Conservation (phyloP, 805 yeast genomes). For the Ogataea haglerorum region DNA sequence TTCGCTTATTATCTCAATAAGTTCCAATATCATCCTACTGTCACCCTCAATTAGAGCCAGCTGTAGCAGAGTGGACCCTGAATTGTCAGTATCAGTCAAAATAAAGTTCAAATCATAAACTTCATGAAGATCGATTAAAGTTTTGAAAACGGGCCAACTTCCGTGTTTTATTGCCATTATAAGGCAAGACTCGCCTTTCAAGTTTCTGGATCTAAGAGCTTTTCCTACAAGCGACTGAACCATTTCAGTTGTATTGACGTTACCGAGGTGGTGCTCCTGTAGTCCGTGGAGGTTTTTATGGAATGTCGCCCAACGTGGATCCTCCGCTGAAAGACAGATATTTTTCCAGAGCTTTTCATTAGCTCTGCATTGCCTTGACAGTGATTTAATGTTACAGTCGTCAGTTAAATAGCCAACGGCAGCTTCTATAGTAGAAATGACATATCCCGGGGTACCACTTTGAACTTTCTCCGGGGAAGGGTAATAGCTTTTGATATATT, state of each 20-base stretch:
- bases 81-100: slow-evolving; percentile 54
- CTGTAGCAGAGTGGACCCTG: slow-evolving; percentile 55
- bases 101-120: slow-evolving; percentile 66
- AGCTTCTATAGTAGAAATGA: slow-evolving; percentile 80
- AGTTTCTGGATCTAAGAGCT: slow-evolving; percentile 38
- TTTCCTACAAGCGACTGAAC: no score
- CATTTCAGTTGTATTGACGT: no score
- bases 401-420: slow-evolving; percentile 58
- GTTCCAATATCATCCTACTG: slow-evolving; percentile 40
- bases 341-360: slow-evolving; percentile 56
- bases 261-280: no score
- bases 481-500: slow-evolving; percentile 62
- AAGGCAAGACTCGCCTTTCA: slow-evolving; percentile 68
- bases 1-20: slow-evolving; percentile 43
- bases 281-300: no score
- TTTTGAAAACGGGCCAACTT: slow-evolving; percentile 42
- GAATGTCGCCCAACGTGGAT: no score
- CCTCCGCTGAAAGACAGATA: slow-evolving; percentile 27
- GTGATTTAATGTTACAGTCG: slow-evolving; percentile 32
- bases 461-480: slow-evolving; percentile 39
- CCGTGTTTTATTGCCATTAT: slow-evolving; percentile 55
- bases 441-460: slow-evolving; percentile 68
- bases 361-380: slow-evolving; percentile 39
- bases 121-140: slow-evolving; percentile 42
- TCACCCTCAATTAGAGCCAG: slow-evolving; percentile 59